These are phyloP conservation scores for Hortaea sp. DNA, from an alignment of 2,329 filamentous ascomycete genomes.

Conservation along the genomic window DNA sequence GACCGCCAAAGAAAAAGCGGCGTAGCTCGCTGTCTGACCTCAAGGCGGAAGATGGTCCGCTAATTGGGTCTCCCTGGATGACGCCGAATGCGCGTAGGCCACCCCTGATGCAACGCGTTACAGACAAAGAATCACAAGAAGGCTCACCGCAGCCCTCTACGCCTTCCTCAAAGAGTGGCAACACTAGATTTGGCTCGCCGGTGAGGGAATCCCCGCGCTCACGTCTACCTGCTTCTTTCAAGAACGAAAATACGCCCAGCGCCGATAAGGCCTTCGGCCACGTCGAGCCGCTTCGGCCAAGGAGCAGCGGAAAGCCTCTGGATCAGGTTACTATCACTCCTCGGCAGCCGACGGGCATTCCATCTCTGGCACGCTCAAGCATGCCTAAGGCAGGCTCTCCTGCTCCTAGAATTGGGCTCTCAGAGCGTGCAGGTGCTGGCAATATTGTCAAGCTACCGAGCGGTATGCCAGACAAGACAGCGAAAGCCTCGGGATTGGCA, in stretches of 20 bases:
- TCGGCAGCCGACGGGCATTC: conserved; percentile 37
- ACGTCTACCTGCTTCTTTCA: conserved; percentile 27
- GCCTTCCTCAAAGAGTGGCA: conserved; percentile 27
- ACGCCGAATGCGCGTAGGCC: conserved; percentile 14
- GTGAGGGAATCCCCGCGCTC: conserved; percentile 22
- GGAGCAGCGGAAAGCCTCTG: conserved; percentile 16
- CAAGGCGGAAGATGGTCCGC: conserved; percentile 50
- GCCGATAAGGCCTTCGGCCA: conserved; percentile 12
- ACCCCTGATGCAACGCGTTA: conserved; percentile 9
- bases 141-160: conserved; percentile 27
- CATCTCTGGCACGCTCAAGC: conserved; percentile 29
- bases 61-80: conserved; percentile 9
- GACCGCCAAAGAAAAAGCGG: conserved; percentile 61
- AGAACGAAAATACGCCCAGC: conserved; percentile 34
- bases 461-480: conserved; percentile 33
- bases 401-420: conserved; percentile 42
- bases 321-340: conserved; percentile 19
- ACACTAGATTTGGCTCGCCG: conserved; percentile 31
- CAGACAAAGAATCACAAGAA: conserved; percentile 22
- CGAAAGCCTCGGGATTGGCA: conserved; percentile 7
- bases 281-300: conserved; percentile 17
- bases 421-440: conserved; percentile 39
- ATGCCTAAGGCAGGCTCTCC: conserved; percentile 27
- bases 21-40: conserved; percentile 88
- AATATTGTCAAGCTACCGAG: conserved; percentile 50